These are phyloP conservation scores for Paxillus involutus DNA, from an alignment of 768 basidiomycete genomes.

Conservation along the genomic window DNA sequence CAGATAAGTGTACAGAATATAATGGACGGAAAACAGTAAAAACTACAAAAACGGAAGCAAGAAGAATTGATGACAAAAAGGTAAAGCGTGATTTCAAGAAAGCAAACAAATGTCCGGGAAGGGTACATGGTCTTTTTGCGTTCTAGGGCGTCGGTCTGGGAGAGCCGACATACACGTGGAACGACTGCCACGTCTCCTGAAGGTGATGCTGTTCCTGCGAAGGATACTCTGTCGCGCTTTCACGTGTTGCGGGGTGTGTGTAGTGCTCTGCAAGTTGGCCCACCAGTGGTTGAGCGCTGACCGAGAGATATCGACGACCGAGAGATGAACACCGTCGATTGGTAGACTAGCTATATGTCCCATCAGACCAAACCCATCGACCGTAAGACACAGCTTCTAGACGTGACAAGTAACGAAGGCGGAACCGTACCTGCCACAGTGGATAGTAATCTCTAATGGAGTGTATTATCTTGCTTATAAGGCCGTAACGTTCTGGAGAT, in stretches of 20 bases:
- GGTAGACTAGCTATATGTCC: conserved; percentile 67
- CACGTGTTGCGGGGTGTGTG: neutral
- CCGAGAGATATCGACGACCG: conserved; percentile 88
- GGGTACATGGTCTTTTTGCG: neutral
- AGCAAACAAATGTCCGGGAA: neutral
- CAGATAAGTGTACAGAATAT: neutral
- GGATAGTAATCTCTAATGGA: conserved; percentile 92
- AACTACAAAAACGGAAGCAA: conserved; percentile 5
- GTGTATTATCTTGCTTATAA: conserved; percentile 78
- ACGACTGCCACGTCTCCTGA: conserved; percentile 68
- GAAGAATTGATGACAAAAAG: neutral
- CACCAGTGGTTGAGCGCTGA: conserved; percentile 25
- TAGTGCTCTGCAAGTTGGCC: conserved; percentile 7
- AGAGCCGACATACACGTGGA: conserved; percentile 54
- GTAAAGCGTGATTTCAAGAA: too few relatives aligned
- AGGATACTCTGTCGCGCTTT: conserved; percentile 3
- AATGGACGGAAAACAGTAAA: neutral
- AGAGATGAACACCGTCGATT: conserved; percentile 90
- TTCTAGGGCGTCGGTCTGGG: conserved; percentile 6
- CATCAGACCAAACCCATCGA: neutral
- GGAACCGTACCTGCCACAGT: conserved; percentile 75
- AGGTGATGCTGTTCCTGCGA: conserved; percentile 17
- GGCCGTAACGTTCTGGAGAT: conserved; percentile 49
- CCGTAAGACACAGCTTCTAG: conserved; percentile 2
- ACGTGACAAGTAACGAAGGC: conserved; percentile 7